phyloP scores from a whole-genome alignment of 345 rosid genomes.

The Salix brachista region DNA sequence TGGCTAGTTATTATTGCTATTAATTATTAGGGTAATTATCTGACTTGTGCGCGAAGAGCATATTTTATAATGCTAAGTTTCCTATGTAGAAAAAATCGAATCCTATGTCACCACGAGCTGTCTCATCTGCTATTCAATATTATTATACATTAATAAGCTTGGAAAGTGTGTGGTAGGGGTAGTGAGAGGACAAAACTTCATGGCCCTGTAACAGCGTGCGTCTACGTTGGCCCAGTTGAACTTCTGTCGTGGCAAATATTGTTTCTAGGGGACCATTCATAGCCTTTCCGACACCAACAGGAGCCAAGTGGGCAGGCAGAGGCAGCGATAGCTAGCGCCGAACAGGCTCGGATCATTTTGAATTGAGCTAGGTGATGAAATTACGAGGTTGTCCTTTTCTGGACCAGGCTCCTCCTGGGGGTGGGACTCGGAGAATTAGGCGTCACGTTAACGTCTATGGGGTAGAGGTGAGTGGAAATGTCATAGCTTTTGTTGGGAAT shows the following conservation, averaged over 20 bases:
- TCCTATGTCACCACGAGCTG: background rate
- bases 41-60: background rate
- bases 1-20: background rate
- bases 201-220: too few relatives aligned
- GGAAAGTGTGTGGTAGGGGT: background rate
- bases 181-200: too few relatives aligned
- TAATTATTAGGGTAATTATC: background rate
- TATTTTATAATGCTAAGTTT: background rate
- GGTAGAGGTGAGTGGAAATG: background rate
- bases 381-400: background rate
- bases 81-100: background rate
- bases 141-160: background rate
- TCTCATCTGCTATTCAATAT: background rate
- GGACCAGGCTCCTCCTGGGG: background rate
- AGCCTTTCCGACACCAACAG: background rate
- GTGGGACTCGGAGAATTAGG: slow-evolving; percentile 7
- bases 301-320: too few relatives aligned
- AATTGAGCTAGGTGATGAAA: too few relatives aligned
- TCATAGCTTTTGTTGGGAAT: background rate
- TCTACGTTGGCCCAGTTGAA: background rate
- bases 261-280: background rate
- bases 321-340: too few relatives aligned
- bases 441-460: slow-evolving; percentile 8
- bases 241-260: background rate
- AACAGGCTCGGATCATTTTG: too few relatives aligned